Evolutionary conservation across 306 rosid genomes (phyloP), one percentile per base, ranked within the genome.

Genomic region (Echinosophora koreensis): DNA sequence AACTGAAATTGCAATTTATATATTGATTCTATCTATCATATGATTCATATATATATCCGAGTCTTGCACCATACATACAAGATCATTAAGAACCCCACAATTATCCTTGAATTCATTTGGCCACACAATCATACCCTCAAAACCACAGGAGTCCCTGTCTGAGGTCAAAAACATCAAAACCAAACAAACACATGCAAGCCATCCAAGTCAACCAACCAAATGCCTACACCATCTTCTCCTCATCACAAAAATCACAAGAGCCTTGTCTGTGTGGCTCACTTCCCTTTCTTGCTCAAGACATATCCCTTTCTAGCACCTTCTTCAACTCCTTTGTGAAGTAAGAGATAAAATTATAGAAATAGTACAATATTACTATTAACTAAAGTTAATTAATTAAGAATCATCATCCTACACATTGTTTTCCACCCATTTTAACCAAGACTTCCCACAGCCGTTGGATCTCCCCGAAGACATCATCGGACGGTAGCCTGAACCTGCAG

Each of bases 371-470:
- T 42, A 42, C 49, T 17, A 46, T 46, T 44, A 80, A 57, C 55
- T 16, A 64, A 8, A 14, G 44, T 55, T 44, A 52, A 41, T 66
- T 37, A 37, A 50, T 17, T 4, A 35, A 12, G 8, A 46, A 72
- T n/a, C 7, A 35, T 44, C 50, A 12, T 34, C 39, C 9, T 22
- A 9, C 1, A 8, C 12, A 51, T 55, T 73, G 69, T 50, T 34
- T 61, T 4, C 35, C 55, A 16, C 82, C 70, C 18, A 65, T 62
- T 80, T 80, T 89, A 56, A 84, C 55, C 50, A 94, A 74, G 37
- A 89, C 15, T 4, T 88, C 91, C 97, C 95, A 85, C 27, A 90
- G 86, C 83, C 97, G 93, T 85, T 89, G 91, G 90, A 94, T 92
- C 88, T 94, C 97, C 1, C 81, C 92, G 2, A 76, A 77, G 0